Evolutionary conservation across 805 yeast genomes (phyloP), one percentile per base, ranked within the genome.

Genomic region (Wickerhamiella brachini): DNA sequence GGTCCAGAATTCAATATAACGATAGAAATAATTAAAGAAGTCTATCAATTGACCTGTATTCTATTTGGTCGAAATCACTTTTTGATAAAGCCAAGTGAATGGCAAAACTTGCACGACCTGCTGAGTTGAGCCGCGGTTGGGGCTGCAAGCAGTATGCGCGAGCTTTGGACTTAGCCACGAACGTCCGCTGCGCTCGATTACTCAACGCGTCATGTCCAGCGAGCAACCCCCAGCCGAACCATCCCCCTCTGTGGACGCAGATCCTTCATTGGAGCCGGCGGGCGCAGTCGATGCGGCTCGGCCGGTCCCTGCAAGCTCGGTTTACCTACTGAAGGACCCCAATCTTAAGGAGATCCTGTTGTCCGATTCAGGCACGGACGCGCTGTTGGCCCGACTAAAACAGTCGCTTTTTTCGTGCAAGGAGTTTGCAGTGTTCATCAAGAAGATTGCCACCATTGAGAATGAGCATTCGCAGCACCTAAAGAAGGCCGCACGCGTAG

Each of bases 321-420:
- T 58, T 3, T 56, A 62, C 46, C 57, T 67, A 47, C 58, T 67
- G 47, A 61, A 62, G 47, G 70, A 65, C 53, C 66, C 66, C 39
- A 61, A 61, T 45, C 56, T 67, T 21, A 57, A 61, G 45, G 68
- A 65, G 50, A 62, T 65, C 46, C 53, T 67, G 46, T 57, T 64
- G 37, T 60, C 66, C 2, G 70, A 67, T 48, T 74, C 79, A 5
- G 85, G 94, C 2, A 75, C 87, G 49, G 93, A 84, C 54, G 73
- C 86, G 0, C 71, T 90, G 18, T 71, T 89, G 48, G 68, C 73
- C 1, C 73, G 95, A 43, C 72, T 89, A 52, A 90, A 90, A 67
- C 90, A 83, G 65, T 79, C 88, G 52, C 73, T 89, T 44, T 73
- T 74, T 54, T 81, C 95, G 0, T 82, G 94, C 56, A 95, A 88